These are phyloP conservation scores for Fonsecaea multimorphosa DNA, from an alignment of 2,329 filamentous ascomycete genomes.

Conservation along the genomic window DNA sequence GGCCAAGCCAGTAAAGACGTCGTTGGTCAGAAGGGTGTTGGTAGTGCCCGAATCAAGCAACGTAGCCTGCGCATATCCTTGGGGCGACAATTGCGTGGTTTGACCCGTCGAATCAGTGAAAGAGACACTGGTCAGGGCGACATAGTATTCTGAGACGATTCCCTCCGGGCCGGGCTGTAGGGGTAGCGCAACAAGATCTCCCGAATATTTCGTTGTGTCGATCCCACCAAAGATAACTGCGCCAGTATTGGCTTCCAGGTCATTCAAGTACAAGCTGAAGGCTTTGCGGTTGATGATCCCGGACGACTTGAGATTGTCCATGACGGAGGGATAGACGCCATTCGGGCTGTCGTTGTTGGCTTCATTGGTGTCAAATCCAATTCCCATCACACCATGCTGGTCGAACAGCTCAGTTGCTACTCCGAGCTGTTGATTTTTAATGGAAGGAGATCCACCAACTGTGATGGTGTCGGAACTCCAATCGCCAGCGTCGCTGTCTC, in stretches of 20 bases:
- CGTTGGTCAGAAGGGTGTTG: slow-evolving; percentile 69
- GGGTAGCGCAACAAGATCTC: slow-evolving; percentile 69
- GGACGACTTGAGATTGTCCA: slow-evolving; percentile 33
- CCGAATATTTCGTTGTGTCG: slow-evolving; percentile 68
- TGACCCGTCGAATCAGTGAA: slow-evolving; percentile 47
- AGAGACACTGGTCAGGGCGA: slow-evolving; percentile 51
- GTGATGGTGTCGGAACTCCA: slow-evolving; percentile 33
- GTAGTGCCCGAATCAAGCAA: slow-evolving; percentile 77
- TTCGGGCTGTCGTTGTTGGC: slow-evolving; percentile 19
- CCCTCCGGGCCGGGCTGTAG: slow-evolving; percentile 23
- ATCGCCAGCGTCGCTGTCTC: slow-evolving; percentile 35
- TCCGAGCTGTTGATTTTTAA: slow-evolving; percentile 33
- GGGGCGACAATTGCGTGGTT: slow-evolving; percentile 50
- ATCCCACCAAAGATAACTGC: slow-evolving; percentile 77
- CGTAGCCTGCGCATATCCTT: slow-evolving; percentile 58
- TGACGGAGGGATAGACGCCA: slow-evolving; percentile 28
- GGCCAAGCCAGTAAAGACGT: slow-evolving; percentile 61
- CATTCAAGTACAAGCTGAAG: slow-evolving; percentile 37
- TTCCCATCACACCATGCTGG: slow-evolving; percentile 35
- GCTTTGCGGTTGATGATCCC: slow-evolving; percentile 33
- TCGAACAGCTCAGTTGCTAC: slow-evolving; percentile 27
- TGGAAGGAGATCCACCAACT: slow-evolving; percentile 27
- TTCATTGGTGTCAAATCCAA: slow-evolving; percentile 33
- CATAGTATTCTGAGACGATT: slow-evolving; percentile 62
- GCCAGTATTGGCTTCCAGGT: slow-evolving; percentile 29